Base-by-base conservation (phyloP, 1,139 yeast species). In the Debaryomycetaceae sp. region DNA sequence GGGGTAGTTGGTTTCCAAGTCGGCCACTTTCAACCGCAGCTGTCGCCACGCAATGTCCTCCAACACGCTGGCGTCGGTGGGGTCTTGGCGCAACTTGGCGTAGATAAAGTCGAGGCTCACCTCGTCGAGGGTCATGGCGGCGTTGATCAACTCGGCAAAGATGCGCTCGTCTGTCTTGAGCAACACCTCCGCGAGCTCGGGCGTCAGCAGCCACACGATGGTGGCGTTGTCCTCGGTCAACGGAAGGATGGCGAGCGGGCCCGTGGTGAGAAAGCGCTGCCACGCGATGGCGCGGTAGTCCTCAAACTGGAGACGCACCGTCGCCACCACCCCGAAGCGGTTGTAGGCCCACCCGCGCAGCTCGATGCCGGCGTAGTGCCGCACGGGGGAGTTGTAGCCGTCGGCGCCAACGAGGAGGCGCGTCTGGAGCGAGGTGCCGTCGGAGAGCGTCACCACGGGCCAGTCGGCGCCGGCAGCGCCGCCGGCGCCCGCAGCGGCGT, bases 301-400 rank as follows among this genome's bases (percentile, higher is more conserved):
- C 31, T 82, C 84, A 48, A 75, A 77, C 44, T 80, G 85, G 30
- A 84, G 61, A 39, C 80, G 76, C 44, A 91, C 58, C 1, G 95
- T 83, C 0, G 94, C 96, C 2, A 91, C 99, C 11, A 88, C 81
- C 2, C 97, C 98, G 59, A 80, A 85, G 30, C 88, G 72, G 44
- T 82, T 68, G 55, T 91, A 91, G 35, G 73, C 75, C 98, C 98
- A 93, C 5, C 98, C 98, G 30, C 95, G 70, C 5, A 94, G 77
- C 49, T 79, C 79, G 35, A 93, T 86, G 2, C 75, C 78, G 0
- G 96, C 83, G 50, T 74, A 89, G 41, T 74, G 68, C 28, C 97
- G 71, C 3, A 84, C 98, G 0, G 96, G 96, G 0, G 97, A 88
- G 55, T 89, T 86, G 52, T 79, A 86, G 1, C 99, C 99, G 53